Evolutionary conservation across 768 basidiomycete genomes (phyloP), one percentile per base, ranked within the genome.

Genomic region (Calvatia gigantea): DNA sequence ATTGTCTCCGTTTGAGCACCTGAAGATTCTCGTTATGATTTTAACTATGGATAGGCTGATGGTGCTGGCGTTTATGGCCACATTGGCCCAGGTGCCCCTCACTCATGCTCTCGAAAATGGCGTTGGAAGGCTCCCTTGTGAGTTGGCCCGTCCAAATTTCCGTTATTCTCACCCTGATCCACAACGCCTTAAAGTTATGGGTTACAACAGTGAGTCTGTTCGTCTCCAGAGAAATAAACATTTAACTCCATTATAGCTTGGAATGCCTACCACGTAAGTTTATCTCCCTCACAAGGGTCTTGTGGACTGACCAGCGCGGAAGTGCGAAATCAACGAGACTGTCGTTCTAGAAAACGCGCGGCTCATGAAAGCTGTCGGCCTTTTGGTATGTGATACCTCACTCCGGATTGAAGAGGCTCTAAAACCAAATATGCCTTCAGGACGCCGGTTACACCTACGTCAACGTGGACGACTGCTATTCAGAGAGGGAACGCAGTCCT

Each of bases 401-500:
- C 17, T 43, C 11, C 25, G n/a, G n/a, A n/a, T n/a, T n/a, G n/a
- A n/a, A n/a, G n/a, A n/a, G n/a, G n/a, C n/a, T n/a, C n/a, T n/a
- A n/a, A n/a, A n/a, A n/a, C n/a, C n/a, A n/a, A n/a, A n/a, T n/a
- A n/a, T n/a, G n/a, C n/a, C n/a, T n/a, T 21, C 50, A 84, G 82
- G 80, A 79, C 51, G 74, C 72, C 27, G 85, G 85, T 2, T 86
- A 86, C 61, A 69, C 74, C 52, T 73, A 81, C 59, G 69, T 86
- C 55, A 85, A 83, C 55, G 62, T 86, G 17, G 85, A 86, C 55
- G 85, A 86, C 56, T 86, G 85, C 59, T 86, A 83, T 61, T 78
- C 84, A 2, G 78, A 82, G 67, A 85, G 78, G 61, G 64, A 80
- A 44, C 74, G 85, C 38, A 81, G 67, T 54, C 60, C 70, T 4